phyloP scores from a whole-genome alignment of 2,329 filamentous ascomycete species.

The Bipolaris victoriae region DNA sequence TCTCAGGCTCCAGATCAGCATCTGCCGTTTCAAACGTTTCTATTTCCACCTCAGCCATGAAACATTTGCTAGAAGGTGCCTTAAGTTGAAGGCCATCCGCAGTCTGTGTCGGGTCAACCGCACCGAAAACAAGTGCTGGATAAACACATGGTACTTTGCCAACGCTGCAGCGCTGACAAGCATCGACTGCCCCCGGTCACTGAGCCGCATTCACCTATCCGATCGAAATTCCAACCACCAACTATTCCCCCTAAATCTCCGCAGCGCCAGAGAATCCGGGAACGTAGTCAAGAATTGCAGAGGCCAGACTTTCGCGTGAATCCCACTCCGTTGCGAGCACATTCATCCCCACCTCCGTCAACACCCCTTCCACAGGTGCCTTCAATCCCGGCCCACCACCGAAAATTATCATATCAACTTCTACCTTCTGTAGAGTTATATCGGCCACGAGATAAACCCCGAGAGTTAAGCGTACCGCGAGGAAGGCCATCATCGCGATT shows the following conservation, averaged over 20 bases:
- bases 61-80: neutral
- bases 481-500: neutral
- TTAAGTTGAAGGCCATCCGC: conserved; percentile 4
- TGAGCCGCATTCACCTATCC: neutral
- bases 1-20: neutral
- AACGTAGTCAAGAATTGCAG: neutral
- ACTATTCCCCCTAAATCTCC: neutral
- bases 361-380: neutral
- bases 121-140: conserved; percentile 4
- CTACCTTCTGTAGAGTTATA: neutral
- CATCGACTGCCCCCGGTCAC: neutral
- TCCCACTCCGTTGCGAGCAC: neutral
- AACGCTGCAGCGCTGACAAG: conserved; percentile 10
- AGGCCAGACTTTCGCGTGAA: neutral
- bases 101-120: neutral
- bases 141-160: conserved; percentile 15
- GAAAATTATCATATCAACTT: no score
- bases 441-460: neutral
- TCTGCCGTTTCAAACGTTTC: conserved; percentile 9
- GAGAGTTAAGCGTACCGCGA: neutral
- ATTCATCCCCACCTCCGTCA: neutral
- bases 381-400: neutral
- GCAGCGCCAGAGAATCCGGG: neutral
- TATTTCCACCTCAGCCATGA: conserved; percentile 11
- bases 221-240: neutral